Base-by-base conservation (phyloP, 352 stramenopile genomes). In the Globisporangium acanthophoron region DNA sequence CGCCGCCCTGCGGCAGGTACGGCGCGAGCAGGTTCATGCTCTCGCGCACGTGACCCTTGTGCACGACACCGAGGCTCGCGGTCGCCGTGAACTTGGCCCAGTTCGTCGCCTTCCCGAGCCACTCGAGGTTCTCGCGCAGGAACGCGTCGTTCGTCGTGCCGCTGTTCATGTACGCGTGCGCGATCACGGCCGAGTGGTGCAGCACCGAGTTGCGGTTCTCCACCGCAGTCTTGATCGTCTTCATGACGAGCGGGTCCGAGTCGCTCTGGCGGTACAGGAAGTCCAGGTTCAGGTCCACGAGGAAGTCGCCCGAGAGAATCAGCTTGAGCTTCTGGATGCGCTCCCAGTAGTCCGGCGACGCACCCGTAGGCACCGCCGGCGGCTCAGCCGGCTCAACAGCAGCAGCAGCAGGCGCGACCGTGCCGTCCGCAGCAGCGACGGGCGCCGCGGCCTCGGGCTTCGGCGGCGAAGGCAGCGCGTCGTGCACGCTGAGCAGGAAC, bases 41-140 rank as follows among this genome's bases (percentile, higher is more conserved):
- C 73, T 99, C 96, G 57, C 96, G 95, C 57, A 98, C 88, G 66
- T 99, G 97, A 44, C 96, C 96, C 56, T 97, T 97, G 83, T 99
- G 97, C 44, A 99, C 90, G 39, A 99, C 96, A 58, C 97, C 97
- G n/a, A 99, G 85, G 59, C 88, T 98, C 18, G 96, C 96, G 6
- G 96, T 99, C 21, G 97, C 96, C 7, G 94, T 98, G 66, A 99
- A 99, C 77, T 99, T 99, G 53, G 97, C 96, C 97, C 97, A 99
- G 80, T 99, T 99, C 54, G 87, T 97, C 9, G 97, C 97, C 67
- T 99, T 98, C 27, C 95, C 97, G 61, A 99, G 92, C 97, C 97
- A 99, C 60, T 99, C 97, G 15, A 99, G 84, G 80, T 99, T 98
- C 62, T 99, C 94, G 39, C 97, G 89, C 62, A 99, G 71, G 68